phyloP scores from a whole-genome alignment of 2,329 filamentous ascomycete genomes.

The Fusarium nanum region DNA sequence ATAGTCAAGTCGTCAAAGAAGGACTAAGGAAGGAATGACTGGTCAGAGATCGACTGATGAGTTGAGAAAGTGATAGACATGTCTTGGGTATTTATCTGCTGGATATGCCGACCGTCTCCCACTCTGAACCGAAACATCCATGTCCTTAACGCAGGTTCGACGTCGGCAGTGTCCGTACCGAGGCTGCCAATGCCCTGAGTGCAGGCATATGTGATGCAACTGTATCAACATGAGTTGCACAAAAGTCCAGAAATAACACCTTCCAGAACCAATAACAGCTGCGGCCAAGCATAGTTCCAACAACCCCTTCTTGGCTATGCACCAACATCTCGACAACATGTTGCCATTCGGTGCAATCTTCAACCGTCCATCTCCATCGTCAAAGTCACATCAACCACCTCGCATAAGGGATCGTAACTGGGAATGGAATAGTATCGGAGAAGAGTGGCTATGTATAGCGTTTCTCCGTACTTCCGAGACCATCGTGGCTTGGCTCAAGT shows the following conservation, averaged over 20 bases:
- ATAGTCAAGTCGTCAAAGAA: constrained; percentile 7
- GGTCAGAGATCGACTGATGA: constrained; percentile 7
- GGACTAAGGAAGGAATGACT: constrained; percentile 14
- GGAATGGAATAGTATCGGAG: constrained; percentile 9
- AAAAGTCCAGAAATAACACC: constrained; percentile 5
- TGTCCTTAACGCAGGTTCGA: not conserved
- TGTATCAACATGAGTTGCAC: not conserved
- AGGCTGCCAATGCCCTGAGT: not conserved
- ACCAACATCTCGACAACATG: not conserved
- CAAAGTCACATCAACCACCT: not conserved
- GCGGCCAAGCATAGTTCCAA: not conserved
- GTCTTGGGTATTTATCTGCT: constrained; percentile 7
- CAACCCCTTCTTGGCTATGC: not conserved
- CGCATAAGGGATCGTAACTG: not conserved
- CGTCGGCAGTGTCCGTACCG: constrained; percentile 2
- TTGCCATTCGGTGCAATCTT: constrained; percentile 9
- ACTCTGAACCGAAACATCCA: not conserved
- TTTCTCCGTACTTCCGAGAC: constrained; percentile 1
- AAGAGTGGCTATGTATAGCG: constrained; percentile 5
- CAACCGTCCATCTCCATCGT: not conserved
- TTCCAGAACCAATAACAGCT: constrained; percentile 6
- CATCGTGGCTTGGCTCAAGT: not conserved
- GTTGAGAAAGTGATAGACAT: not conserved
- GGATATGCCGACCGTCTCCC: not conserved
- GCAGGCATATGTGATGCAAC: constrained; percentile 2